Evolutionary conservation across 2,329 filamentous ascomycete genomes (phyloP).

Genomic region (Rhinocladiella similis): DNA sequence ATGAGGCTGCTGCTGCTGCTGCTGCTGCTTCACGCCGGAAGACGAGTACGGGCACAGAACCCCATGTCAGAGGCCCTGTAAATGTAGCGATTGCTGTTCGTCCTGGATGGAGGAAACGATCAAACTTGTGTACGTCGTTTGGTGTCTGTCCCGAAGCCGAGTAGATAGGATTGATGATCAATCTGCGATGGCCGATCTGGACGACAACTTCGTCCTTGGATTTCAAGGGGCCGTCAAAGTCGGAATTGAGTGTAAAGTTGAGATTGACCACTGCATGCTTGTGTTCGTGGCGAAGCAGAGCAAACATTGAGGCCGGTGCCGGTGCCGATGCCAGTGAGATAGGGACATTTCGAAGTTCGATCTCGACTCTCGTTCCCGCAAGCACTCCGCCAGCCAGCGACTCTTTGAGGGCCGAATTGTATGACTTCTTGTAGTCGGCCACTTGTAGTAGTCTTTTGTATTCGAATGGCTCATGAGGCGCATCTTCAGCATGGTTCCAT

Average conservation of each 20-base stretch:
- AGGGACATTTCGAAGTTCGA: conserved; percentile 68
- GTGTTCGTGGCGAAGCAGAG: conserved; percentile 88
- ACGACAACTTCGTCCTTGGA: conserved; percentile 90
- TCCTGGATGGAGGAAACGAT: conserved; percentile 86
- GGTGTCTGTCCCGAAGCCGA: conserved; percentile 86
- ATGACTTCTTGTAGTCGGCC: conserved; percentile 83
- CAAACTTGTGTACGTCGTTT: conserved; percentile 97
- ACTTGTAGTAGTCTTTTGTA: conserved; percentile 85
- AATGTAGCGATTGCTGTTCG: conserved; percentile 87
- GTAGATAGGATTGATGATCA: conserved; percentile 87
- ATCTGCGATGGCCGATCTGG: conserved; percentile 84
- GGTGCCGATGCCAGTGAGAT: conserved; percentile 53
- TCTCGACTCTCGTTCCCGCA: conserved; percentile 77
- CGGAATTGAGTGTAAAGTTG: conserved; percentile 80
- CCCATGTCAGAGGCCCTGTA: conserved; percentile 89
- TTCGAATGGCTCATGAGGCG: conserved; percentile 81
- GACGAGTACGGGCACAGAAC: conserved; percentile 83
- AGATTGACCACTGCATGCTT: conserved; percentile 90
- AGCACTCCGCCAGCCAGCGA: conserved; percentile 84
- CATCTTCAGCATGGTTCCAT: conserved; percentile 89
- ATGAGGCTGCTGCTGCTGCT: conserved; percentile 2
- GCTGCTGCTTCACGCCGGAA: conserved; percentile 58
- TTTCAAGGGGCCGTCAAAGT: conserved; percentile 74
- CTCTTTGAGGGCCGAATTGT: conserved; percentile 74
- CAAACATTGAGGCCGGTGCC: conserved; percentile 74